Conservation (phyloP, 352 stramenopile species). For the Phytophthora boehmeriae region DNA sequence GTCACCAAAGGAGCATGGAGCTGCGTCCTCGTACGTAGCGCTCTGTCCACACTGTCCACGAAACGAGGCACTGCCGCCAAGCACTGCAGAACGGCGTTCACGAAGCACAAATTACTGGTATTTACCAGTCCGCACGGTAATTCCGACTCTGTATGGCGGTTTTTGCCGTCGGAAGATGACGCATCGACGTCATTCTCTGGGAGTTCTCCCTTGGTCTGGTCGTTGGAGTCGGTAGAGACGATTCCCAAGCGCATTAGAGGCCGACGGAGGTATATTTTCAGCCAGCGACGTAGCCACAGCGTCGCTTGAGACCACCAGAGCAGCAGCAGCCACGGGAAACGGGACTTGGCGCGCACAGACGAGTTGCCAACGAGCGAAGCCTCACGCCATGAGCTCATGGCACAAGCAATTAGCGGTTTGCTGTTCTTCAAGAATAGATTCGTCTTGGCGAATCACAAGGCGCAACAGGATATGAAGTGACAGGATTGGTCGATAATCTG, state of each 20-base stretch:
- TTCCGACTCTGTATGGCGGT: slow-evolving; percentile 1
- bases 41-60: background rate
- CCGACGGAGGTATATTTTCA: slow-evolving; percentile 33
- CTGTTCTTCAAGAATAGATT: background rate
- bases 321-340: slow-evolving; percentile 39
- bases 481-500: too few species aligned
- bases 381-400: slow-evolving; percentile 17
- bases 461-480: background rate
- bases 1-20: slow-evolving; percentile 13
- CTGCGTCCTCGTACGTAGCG: background rate
- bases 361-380: slow-evolving; percentile 9
- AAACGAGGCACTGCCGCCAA: slow-evolving; percentile 42
- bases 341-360: slow-evolving; percentile 10
- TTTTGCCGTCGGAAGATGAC: background rate
- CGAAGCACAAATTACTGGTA: slow-evolving; percentile 61
- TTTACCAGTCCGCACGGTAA: slow-evolving; percentile 36
- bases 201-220: slow-evolving; percentile 10
- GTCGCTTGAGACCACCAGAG: slow-evolving; percentile 31
- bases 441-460: background rate
- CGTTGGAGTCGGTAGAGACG: slow-evolving; percentile 9
- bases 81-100: slow-evolving; percentile 63
- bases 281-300: slow-evolving; percentile 39
- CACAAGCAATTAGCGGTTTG: background rate
- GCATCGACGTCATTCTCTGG: slow-evolving; percentile 4
- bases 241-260: slow-evolving; percentile 46